Conservation (phyloP, 2,329 filamentous ascomycete species). For the Colletotrichum orbiculare region DNA sequence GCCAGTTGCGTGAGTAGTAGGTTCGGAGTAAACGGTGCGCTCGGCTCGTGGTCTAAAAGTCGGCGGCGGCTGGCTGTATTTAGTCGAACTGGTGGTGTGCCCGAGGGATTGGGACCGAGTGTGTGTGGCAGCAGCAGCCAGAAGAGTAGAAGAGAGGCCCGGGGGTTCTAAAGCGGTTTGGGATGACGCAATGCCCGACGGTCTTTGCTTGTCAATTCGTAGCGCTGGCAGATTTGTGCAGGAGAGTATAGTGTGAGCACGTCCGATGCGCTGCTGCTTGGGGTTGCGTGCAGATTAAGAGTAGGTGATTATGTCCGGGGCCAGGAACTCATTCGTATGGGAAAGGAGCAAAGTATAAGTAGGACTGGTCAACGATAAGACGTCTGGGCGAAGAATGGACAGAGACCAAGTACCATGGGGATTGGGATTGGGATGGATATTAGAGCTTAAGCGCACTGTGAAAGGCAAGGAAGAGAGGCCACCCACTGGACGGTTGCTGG, state of each 20-base stretch:
- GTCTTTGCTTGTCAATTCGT: constrained; percentile 24
- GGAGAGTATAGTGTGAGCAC: background rate
- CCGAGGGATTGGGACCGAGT: constrained; percentile 16
- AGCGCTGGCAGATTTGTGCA: constrained; percentile 1
- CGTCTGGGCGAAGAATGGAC: constrained; percentile 20
- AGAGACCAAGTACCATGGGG: constrained; percentile 32
- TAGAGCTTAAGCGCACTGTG: too few relatives aligned
- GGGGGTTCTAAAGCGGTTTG: constrained; percentile 1
- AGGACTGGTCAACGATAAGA: constrained; percentile 6
- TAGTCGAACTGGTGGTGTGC: constrained; percentile 22
- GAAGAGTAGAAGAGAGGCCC: constrained; percentile 18
- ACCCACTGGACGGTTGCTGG: too few relatives aligned
- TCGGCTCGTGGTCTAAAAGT: constrained; percentile 2
- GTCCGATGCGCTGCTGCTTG: background rate
- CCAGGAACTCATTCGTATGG: background rate
- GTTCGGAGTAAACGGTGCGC: constrained; percentile 3
- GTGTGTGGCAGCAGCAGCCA: constrained; percentile 7
- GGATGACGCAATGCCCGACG: constrained; percentile 35
- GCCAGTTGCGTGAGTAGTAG: constrained; percentile 20
- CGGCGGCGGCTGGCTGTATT: constrained; percentile 29
- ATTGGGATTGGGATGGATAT: constrained; percentile 7
- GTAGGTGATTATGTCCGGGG: background rate
- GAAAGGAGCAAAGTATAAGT: background rate
- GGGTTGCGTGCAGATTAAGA: constrained; percentile 3
- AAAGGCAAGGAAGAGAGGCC: too few relatives aligned